Percentiles rank a stretch among this genome's conserved stretches.
phyloP scores from a whole-genome alignment of 169 alveolate genomes.

The Plasmodium vinckei region DNA sequence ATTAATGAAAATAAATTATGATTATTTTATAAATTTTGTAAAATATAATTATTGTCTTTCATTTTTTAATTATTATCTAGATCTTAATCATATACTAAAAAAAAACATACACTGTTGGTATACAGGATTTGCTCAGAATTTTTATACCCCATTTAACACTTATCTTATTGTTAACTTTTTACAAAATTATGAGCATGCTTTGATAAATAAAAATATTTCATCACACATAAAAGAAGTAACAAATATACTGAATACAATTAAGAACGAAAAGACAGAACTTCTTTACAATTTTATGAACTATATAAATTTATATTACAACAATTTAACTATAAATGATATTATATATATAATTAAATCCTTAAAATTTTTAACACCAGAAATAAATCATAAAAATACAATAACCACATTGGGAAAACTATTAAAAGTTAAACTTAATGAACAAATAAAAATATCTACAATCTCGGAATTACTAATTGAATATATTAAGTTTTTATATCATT shows the following conservation, averaged over 20 bases:
- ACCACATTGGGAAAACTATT: not conserved
- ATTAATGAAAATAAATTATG: not conserved
- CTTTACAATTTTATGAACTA: conserved; percentile 14
- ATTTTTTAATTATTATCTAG: conserved; percentile 26
- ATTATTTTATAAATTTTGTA: conserved; percentile 42
- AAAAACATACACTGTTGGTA: not conserved
- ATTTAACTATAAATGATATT: conserved; percentile 18
- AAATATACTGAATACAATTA: not conserved
- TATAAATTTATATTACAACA: not conserved
- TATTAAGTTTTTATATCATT: conserved; percentile 41
- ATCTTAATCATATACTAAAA: not conserved
- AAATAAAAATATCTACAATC: conserved; percentile 25
- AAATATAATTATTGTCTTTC: conserved; percentile 50
- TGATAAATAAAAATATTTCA: not conserved
- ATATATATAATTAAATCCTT: conserved; percentile 36
- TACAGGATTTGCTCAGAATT: not conserved
- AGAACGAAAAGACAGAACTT: conserved; percentile 13
- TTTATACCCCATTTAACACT: conserved; percentile 69
- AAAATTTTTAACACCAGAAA: conserved; percentile 15
- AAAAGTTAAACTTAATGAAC: not conserved
- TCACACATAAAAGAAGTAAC: not conserved
- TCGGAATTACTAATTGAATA: conserved; percentile 47
- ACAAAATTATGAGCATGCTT: conserved; percentile 3
- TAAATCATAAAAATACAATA: not conserved
- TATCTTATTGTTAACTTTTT: conserved; percentile 27